phyloP scores from a whole-genome alignment of 306 rosid species.

The Cucumis hystrix region DNA sequence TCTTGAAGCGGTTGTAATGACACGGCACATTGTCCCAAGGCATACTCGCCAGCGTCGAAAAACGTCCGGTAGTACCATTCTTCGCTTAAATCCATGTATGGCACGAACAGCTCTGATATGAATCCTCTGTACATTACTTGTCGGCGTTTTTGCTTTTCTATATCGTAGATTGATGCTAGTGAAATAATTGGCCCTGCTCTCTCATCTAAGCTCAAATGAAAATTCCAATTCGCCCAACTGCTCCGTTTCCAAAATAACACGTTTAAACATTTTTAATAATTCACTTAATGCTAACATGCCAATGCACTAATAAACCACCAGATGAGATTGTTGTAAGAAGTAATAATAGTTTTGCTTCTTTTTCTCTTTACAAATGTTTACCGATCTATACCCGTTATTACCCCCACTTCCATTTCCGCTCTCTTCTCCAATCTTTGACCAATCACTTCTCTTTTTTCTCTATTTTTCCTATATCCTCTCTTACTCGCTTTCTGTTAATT shows the following conservation, averaged over 20 bases:
- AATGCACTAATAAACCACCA: no score
- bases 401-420: no score
- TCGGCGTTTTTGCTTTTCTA: conserved; percentile 21
- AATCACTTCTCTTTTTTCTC: no score
- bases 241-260: neutral
- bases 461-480: no score
- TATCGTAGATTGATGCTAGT: conserved; percentile 43
- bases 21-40: conserved; percentile 36
- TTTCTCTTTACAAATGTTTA: no score
- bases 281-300: no score
- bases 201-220: conserved; percentile 30
- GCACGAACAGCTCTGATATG: conserved; percentile 42
- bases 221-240: conserved; percentile 55
- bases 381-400: no score
- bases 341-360: no score
- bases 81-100: conserved; percentile 56
- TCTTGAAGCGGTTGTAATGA: conserved; percentile 28
- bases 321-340: no score
- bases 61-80: conserved; percentile 42
- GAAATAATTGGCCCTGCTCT: conserved; percentile 43
- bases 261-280: no score
- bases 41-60: conserved; percentile 43
- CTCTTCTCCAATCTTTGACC: no score
- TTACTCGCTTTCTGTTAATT: no score
- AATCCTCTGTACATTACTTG: conserved; percentile 43